Base-by-base conservation (phyloP, 345 rosid genomes). In the Carallia brachiata region DNA sequence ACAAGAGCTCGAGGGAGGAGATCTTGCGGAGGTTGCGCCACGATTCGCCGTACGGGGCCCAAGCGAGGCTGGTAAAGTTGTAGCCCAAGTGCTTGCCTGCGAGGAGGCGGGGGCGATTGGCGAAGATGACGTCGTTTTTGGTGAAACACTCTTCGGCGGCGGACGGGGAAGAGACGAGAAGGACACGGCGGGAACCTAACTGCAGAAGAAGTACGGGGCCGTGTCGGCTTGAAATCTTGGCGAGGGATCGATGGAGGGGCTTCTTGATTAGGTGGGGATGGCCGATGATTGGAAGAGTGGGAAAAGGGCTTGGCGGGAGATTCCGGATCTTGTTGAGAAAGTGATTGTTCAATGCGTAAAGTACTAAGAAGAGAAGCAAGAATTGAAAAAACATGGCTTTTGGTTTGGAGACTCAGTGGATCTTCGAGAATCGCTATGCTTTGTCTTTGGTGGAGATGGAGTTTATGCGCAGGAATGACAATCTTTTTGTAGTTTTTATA, bases 221-320 rank as follows among this genome's bases (percentile, higher is more conserved):
- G 34, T 78, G 55, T 17, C 57, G 58, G 48, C 2, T 12, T 30
- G 78, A 66, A 13, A 78, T 48, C 6, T 0, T 3, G 52, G 68
- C 28, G 6, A 76, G 67, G 31, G 77, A 18, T 5, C 69, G 69
- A 69, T 72, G 75, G 58, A 76, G 72, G 37, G 80, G 81, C 18
- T 65, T 68, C 64, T 61, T 74, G 55, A 75, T 67, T 67, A 81
- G 77, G 79, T 81, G 57, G 71, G 74, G 77, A 68, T 78, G 81
- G 61, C 81, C 81, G 47, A 78, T 50, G 50, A 81, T 32, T 36
- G 79, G 84, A 19, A 74, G 77, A 17, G 67, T 10, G 8, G 72
- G 84, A 48, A 70, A 77, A 1, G 84, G 81, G 50, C 54, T 67
- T 1, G 84, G 84, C 15, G 81, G 84, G 39, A 75, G 84, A 71